Conservation (phyloP, 1,284 basidiomycete species). For the Microstroma glucosiphilum region DNA sequence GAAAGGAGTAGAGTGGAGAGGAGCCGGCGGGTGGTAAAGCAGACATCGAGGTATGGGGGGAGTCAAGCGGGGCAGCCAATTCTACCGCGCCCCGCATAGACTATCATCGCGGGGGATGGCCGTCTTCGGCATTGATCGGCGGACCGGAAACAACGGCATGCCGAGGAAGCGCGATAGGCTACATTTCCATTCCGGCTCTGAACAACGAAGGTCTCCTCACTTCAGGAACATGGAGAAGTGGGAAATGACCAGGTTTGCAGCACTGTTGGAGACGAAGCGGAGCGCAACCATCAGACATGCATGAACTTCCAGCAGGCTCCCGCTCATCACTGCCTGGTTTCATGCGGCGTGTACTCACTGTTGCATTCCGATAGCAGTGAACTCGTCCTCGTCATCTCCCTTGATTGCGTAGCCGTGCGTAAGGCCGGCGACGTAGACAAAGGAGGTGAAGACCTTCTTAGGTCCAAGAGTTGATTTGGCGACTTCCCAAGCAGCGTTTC, state of each 20-base stretch:
- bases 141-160: too few relatives aligned
- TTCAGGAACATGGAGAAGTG: conserved; percentile 9
- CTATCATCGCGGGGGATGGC: too few relatives aligned
- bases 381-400: conserved; percentile 19
- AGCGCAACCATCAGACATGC: background rate
- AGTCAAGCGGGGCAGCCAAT: too few relatives aligned
- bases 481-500: conserved; percentile 12
- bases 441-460: conserved; percentile 15
- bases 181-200: too few relatives aligned
- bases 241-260: conserved; percentile 3
- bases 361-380: conserved; percentile 14
- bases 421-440: conserved; percentile 16
- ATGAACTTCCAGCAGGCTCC: background rate
- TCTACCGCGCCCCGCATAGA: too few relatives aligned
- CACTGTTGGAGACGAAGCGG: background rate
- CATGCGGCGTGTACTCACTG: conserved; percentile 7
- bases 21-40: too few relatives aligned
- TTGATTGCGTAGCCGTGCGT: conserved; percentile 18
- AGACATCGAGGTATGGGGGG: too few relatives aligned
- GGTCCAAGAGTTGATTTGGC: conserved; percentile 9
- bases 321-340: background rate
- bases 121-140: too few relatives aligned
- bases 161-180: too few relatives aligned
- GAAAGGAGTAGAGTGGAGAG: too few relatives aligned
- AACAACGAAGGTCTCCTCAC: background rate